Evolutionary conservation across 805 yeast species (phyloP).

Genomic region (Cyberlindnera petersonii): DNA sequence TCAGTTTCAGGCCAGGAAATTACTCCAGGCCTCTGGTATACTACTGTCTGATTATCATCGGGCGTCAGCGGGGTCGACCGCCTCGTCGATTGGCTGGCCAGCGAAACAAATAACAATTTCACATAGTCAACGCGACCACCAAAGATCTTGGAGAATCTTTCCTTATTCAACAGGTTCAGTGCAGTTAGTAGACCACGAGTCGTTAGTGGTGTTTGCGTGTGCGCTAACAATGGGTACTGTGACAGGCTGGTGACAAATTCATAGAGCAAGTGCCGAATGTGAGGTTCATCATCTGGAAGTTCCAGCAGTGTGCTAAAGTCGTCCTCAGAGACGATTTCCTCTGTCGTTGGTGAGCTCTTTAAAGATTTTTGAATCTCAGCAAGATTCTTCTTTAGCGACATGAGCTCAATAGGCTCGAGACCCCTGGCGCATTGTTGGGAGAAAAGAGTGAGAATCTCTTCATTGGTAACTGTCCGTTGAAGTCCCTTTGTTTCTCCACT

Average conservation of each 20-base stretch:
- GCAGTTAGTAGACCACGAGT: slow-evolving; percentile 41
- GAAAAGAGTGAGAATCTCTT: slow-evolving; percentile 28
- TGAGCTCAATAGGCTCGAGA: slow-evolving; percentile 33
- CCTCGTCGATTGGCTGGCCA: slow-evolving; percentile 28
- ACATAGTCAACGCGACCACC: slow-evolving; percentile 36
- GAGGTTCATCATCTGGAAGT: slow-evolving; percentile 32
- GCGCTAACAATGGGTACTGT: slow-evolving; percentile 43
- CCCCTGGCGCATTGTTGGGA: slow-evolving; percentile 31
- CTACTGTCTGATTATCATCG: slow-evolving; percentile 18
- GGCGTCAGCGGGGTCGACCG: not conserved
- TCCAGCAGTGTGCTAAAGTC: slow-evolving; percentile 33
- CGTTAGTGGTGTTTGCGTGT: slow-evolving; percentile 24
- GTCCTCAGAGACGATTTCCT: slow-evolving; percentile 5
- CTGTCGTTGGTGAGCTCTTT: not conserved
- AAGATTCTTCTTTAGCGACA: slow-evolving; percentile 27
- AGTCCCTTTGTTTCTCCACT: slow-evolving; percentile 13
- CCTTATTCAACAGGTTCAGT: slow-evolving; percentile 40
- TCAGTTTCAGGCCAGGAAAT: slow-evolving; percentile 32
- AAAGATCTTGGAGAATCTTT: slow-evolving; percentile 37
- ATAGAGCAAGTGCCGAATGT: slow-evolving; percentile 35
- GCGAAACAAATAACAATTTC: slow-evolving; percentile 46
- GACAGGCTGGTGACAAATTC: slow-evolving; percentile 41
- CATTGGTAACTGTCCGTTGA: slow-evolving; percentile 13
- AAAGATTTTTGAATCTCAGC: slow-evolving; percentile 19
- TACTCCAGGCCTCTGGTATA: slow-evolving; percentile 10